phyloP scores from a whole-genome alignment of 225 moss, liverwort and hornwort genomes.

The Climacium dendroides region DNA sequence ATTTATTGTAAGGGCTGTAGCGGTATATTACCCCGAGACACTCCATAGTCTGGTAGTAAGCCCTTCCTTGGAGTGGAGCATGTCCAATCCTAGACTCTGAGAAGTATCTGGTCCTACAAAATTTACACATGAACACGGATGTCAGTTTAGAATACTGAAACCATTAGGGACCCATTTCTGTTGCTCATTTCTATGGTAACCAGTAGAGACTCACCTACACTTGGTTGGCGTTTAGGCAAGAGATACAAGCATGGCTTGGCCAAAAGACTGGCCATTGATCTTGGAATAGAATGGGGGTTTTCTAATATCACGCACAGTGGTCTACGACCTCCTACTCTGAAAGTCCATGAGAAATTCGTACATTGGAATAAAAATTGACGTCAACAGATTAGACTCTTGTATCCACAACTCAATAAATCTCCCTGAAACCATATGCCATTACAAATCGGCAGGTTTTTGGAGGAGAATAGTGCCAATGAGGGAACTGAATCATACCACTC shows the following conservation, averaged over 20 bases:
- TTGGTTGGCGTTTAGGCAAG: background rate
- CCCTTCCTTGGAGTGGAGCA: slow-evolving; percentile 47
- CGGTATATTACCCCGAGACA: slow-evolving; percentile 32
- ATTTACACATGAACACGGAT: background rate
- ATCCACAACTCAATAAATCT: background rate
- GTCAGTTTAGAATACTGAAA: background rate
- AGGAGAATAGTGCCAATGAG: background rate
- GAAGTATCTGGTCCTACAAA: slow-evolving; percentile 44
- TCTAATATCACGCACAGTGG: background rate
- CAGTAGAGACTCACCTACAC: background rate
- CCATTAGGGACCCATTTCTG: background rate
- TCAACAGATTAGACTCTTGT: background rate
- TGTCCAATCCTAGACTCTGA: slow-evolving; percentile 46
- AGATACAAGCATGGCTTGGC: background rate
- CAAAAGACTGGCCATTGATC: background rate
- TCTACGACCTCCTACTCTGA: background rate
- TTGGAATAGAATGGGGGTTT: background rate
- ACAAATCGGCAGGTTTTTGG: background rate
- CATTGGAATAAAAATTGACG: background rate
- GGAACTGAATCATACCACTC: slow-evolving; percentile 17
- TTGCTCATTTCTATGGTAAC: background rate
- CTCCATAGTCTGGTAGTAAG: slow-evolving; percentile 54
- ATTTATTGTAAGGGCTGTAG: background rate
- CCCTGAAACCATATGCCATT: background rate
- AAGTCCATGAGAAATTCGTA: background rate